phyloP scores from a whole-genome alignment of 495 filamentous ascomycete genomes.

The Neurospora sp. region DNA sequence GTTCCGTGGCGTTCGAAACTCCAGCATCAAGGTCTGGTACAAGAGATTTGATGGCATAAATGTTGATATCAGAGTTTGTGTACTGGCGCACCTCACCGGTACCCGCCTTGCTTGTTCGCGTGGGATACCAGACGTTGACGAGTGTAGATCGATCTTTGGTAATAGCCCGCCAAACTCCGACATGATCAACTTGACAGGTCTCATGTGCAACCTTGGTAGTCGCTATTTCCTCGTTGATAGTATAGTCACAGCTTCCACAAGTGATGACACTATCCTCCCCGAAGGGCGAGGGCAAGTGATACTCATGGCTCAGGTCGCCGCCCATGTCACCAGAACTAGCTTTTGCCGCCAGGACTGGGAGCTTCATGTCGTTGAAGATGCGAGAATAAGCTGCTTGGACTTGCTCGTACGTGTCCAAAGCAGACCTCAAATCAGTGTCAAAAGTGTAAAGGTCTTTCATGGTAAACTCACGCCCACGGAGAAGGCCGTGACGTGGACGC shows the following conservation, averaged over 20 bases:
- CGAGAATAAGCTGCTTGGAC: conserved; percentile 60
- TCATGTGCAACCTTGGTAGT: conserved; percentile 3
- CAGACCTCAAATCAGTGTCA: conserved; percentile 54
- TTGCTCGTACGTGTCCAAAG: conserved; percentile 63
- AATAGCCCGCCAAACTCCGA: conserved; percentile 53
- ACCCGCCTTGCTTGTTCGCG: conserved; percentile 10
- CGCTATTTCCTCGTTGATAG: conserved; percentile 74
- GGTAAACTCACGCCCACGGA: conserved; percentile 85
- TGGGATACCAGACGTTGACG: conserved; percentile 57
- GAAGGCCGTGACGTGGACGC: conserved; percentile 75
- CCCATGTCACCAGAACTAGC: conserved; percentile 96
- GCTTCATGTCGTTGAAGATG: conserved; percentile 72
- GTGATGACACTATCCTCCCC: conserved; percentile 80
- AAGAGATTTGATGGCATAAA: conserved; percentile 58
- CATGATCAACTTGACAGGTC: neutral
- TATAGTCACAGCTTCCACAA: conserved; percentile 63
- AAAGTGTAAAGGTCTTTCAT: conserved; percentile 99
- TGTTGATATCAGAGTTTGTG: conserved; percentile 48
- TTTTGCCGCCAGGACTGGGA: conserved; percentile 75
- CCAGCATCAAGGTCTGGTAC: conserved; percentile 64
- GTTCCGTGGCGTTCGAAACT: conserved; percentile 48
- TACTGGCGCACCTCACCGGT: conserved; percentile 10
- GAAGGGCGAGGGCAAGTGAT: conserved; percentile 68
- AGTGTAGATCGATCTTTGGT: conserved; percentile 57
- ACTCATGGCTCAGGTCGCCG: conserved; percentile 86